Conservation (phyloP, 306 rosid genomes). For the Castanospermum australe region DNA sequence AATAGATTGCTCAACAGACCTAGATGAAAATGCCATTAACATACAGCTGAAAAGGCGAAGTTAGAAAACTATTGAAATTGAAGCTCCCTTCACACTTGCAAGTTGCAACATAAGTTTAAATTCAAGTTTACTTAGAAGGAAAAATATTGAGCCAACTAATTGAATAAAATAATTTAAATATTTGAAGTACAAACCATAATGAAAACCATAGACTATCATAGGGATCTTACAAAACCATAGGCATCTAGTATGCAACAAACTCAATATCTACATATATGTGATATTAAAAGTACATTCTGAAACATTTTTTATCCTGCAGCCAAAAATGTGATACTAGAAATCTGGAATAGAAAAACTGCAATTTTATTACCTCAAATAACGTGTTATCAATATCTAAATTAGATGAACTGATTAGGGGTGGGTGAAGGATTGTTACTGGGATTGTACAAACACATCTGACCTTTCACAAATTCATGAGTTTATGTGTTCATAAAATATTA, state of each 20-base stretch:
- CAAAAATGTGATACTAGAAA: background rate
- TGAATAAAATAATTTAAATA: background rate
- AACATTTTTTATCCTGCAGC: background rate
- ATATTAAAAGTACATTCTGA: background rate
- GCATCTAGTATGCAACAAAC: background rate
- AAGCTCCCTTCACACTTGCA: background rate
- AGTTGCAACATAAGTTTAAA: background rate
- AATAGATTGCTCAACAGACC: background rate
- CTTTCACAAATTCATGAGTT: background rate
- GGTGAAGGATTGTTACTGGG: background rate
- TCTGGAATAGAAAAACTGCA: background rate
- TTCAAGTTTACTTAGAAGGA: background rate
- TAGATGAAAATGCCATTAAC: background rate
- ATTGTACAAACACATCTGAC: background rate
- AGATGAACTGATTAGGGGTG: background rate
- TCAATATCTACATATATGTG: no score
- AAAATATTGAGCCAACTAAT: background rate
- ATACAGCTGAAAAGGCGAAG: background rate
- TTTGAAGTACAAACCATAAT: background rate
- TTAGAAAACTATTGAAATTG: background rate
- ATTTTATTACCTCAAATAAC: background rate
- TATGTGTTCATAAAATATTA: background rate
- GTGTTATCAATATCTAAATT: background rate
- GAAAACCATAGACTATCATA: background rate
- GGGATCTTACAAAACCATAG: background rate